phyloP scores from a whole-genome alignment of 2,329 filamentous ascomycete genomes.

The Colletotrichum chrysophilum region DNA sequence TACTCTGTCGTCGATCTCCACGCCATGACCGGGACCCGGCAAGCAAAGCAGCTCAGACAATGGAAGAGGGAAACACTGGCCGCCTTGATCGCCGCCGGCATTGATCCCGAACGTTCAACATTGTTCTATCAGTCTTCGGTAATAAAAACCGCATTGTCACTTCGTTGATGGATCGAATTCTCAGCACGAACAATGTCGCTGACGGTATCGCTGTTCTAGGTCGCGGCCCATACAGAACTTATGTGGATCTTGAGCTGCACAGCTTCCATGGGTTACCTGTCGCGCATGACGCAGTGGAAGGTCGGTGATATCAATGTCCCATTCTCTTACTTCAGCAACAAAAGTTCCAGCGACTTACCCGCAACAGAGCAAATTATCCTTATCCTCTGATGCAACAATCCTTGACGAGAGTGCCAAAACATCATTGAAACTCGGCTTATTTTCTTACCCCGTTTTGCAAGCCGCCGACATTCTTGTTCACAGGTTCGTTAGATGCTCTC shows the following conservation, averaged over 20 bases:
- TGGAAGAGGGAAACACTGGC: slow-evolving; percentile 79
- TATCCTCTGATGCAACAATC: slow-evolving; percentile 62
- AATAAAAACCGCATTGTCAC: neutral
- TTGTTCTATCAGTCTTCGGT: slow-evolving; percentile 83
- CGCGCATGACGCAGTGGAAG: slow-evolving; percentile 99
- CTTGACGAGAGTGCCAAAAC: slow-evolving; percentile 65
- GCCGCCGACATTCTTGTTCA: slow-evolving; percentile 94
- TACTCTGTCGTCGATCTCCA: slow-evolving; percentile 95
- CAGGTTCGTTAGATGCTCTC: slow-evolving; percentile 50
- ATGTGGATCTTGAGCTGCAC: slow-evolving; percentile 98
- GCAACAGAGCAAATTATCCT: slow-evolving; percentile 72
- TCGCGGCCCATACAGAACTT: slow-evolving; percentile 82
- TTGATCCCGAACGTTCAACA: slow-evolving; percentile 77
- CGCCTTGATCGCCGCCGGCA: slow-evolving; percentile 80
- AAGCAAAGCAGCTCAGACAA: slow-evolving; percentile 63
- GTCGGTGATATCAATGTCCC: slow-evolving; percentile 44
- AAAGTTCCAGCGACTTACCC: neutral
- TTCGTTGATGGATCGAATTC: neutral
- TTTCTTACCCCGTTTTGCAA: slow-evolving; percentile 95
- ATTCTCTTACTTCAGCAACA: neutral
- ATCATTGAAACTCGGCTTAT: slow-evolving; percentile 81
- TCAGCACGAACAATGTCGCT: neutral
- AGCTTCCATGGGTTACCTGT: slow-evolving; percentile 91
- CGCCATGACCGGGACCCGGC: slow-evolving; percentile 82
- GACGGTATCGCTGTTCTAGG: slow-evolving; percentile 44